A percentile compares a stretch with the other conserved stretches of the same genome.
These are phyloP conservation scores for Polygonum aviculare DNA, from an alignment of 148 eudicot genomes.

Conservation along the genomic window DNA sequence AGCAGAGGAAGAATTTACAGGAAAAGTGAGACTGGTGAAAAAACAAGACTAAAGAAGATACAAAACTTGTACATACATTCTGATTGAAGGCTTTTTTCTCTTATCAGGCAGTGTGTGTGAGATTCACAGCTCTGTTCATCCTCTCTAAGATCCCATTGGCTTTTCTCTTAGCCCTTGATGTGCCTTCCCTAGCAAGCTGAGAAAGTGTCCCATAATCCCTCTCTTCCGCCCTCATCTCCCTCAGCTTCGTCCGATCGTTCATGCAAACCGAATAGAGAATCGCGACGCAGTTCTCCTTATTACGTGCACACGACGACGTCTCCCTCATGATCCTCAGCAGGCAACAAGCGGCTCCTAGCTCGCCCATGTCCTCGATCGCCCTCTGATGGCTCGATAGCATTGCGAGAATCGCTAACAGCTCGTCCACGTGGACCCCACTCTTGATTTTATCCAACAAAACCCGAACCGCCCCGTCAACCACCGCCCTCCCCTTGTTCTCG, in stretches of 20 bases:
- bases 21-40: not conserved
- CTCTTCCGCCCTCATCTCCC: conserved; percentile 79
- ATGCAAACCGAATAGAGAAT: conserved; percentile 55
- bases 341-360: conserved; percentile 52
- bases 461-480: conserved; percentile 65
- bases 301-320: conserved; percentile 53
- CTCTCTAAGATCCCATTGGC: conserved; percentile 78
- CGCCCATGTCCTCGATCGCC: conserved; percentile 71
- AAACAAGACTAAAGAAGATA: not conserved
- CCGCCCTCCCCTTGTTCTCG: conserved; percentile 77
- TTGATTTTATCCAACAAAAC: conserved; percentile 62
- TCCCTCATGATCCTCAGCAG: conserved; percentile 56
- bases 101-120: conserved; percentile 64
- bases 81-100: not conserved
- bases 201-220: conserved; percentile 48
- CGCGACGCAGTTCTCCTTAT: conserved; percentile 78
- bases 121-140: conserved; percentile 46
- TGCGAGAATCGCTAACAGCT: conserved; percentile 74
- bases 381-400: conserved; percentile 66
- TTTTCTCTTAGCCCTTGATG: conserved; percentile 92
- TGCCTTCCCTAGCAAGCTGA: conserved; percentile 64
- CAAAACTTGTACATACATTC: conserved; percentile 34
- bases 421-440: conserved; percentile 48
- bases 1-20: conserved; percentile 28
- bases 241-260: conserved; percentile 56